Evolutionary conservation across 306 rosid genomes (phyloP).

Genomic region (Elaeagnus macrophylla): DNA sequence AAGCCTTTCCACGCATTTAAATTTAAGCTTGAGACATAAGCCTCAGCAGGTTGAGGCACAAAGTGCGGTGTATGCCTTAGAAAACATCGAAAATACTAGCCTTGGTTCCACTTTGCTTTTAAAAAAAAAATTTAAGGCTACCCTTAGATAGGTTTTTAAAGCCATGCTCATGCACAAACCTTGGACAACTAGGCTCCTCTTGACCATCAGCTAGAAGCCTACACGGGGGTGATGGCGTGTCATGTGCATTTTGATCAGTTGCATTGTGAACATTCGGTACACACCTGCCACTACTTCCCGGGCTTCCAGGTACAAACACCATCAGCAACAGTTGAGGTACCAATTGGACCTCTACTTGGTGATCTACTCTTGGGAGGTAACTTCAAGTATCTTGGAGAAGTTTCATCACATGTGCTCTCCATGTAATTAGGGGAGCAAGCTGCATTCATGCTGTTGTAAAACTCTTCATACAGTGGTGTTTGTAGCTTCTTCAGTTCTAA

Average conservation of each 20-base stretch:
- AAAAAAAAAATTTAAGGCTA: no score
- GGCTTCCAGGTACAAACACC: constrained; percentile 50
- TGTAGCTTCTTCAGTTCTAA: constrained; percentile 89
- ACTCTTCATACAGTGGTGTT: constrained; percentile 89
- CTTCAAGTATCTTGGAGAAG: constrained; percentile 58
- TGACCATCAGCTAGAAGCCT: constrained; percentile 49
- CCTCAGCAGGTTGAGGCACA: no score
- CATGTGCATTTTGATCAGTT: constrained; percentile 43
- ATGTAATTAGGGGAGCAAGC: constrained; percentile 55
- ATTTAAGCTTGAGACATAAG: no score
- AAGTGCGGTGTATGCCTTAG: no score
- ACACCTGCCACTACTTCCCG: constrained; percentile 67
- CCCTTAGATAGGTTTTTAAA: no score
- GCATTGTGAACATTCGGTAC: constrained; percentile 39
- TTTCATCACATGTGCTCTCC: constrained; percentile 51
- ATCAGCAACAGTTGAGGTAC: constrained; percentile 57
- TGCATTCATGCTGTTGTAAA: constrained; percentile 70
- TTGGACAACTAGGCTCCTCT: constrained; percentile 72
- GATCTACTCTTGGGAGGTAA: constrained; percentile 98
- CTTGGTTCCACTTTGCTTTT: no score
- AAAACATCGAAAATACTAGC: no score
- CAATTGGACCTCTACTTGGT: constrained; percentile 53
- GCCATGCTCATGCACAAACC: constrained; percentile 33
- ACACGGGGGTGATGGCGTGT: constrained; percentile 49
- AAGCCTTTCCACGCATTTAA: no score